Conservation (phyloP, 1,284 basidiomycete species). For the Heterobasidion parviporum region DNA sequence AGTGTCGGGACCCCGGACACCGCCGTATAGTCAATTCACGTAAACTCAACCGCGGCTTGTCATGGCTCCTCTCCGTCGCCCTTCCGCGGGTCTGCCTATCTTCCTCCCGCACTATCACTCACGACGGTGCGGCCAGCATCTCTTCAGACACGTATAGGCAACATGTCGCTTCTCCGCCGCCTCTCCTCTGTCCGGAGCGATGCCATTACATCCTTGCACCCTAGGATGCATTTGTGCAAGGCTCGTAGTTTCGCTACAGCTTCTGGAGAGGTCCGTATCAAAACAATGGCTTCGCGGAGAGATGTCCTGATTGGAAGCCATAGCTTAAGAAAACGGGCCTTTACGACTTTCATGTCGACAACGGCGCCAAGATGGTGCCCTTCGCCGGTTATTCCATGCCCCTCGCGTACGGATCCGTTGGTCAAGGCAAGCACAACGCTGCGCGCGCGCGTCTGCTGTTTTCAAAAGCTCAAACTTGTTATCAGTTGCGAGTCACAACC, state of each 20-base stretch:
- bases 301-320: neutral
- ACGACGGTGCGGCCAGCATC: too few relatives aligned
- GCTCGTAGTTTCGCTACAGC: neutral
- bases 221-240: neutral
- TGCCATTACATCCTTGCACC: neutral
- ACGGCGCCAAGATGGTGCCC: conserved; percentile 92
- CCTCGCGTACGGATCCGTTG: conserved; percentile 75
- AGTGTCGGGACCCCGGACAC: neutral
- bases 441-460: conserved; percentile 2
- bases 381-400: conserved; percentile 98
- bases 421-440: conserved; percentile 53
- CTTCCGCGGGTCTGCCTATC: neutral
- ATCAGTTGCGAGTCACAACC: conserved; percentile 84
- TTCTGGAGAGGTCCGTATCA: neutral
- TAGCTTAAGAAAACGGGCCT: conserved; percentile 61
- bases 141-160: too few relatives aligned
- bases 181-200: neutral
- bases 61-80: neutral
- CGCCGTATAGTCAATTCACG: neutral
- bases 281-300: neutral
- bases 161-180: neutral
- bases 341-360: conserved; percentile 84
- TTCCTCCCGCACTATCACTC: too few relatives aligned
- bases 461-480: neutral
- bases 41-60: neutral